Evolutionary conservation across 1,284 basidiomycete species (phyloP).

Genomic region (Inonotus hispidus): DNA sequence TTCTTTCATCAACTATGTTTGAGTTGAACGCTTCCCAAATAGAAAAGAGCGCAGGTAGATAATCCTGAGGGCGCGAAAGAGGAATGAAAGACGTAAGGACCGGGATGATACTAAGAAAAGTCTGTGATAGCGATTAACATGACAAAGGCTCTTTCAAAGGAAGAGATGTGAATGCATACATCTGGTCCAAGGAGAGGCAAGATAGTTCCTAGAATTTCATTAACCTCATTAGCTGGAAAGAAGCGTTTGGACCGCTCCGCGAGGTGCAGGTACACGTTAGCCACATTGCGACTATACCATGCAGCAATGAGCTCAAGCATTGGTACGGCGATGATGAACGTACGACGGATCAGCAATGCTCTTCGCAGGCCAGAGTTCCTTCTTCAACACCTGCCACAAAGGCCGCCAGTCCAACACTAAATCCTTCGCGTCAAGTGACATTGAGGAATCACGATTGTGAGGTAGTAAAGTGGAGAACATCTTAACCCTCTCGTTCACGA

Average conservation of each 20-base stretch:
- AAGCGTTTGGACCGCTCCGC: slow-evolving; percentile 69
- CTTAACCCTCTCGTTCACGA: slow-evolving; percentile 67
- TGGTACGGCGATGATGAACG: slow-evolving; percentile 20
- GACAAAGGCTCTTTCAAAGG: no score
- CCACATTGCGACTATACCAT: slow-evolving; percentile 52
- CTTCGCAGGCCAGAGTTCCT: slow-evolving; percentile 70
- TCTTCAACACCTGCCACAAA: slow-evolving; percentile 65
- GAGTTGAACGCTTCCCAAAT: slow-evolving; percentile 88
- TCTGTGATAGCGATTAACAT: slow-evolving; percentile 34
- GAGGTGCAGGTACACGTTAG: slow-evolving; percentile 66
- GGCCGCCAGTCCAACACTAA: slow-evolving; percentile 72
- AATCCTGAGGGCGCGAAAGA: slow-evolving; percentile 58
- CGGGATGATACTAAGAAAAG: slow-evolving; percentile 60
- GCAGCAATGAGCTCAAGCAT: neutral
- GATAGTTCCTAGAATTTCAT: slow-evolving; percentile 68
- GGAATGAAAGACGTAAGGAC: slow-evolving; percentile 77
- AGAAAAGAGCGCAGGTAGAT: slow-evolving; percentile 70
- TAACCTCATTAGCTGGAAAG: slow-evolving; percentile 62
- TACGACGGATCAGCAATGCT: slow-evolving; percentile 50
- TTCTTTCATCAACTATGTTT: slow-evolving; percentile 73
- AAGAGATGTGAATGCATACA: slow-evolving; percentile 33
- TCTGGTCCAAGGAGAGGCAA: slow-evolving; percentile 61
- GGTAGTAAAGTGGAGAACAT: slow-evolving; percentile 67
- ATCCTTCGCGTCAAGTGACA: slow-evolving; percentile 63
- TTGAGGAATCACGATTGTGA: slow-evolving; percentile 40